Base-by-base conservation (phyloP, 2,329 filamentous ascomycete species). In the Monosporascus sp. region DNA sequence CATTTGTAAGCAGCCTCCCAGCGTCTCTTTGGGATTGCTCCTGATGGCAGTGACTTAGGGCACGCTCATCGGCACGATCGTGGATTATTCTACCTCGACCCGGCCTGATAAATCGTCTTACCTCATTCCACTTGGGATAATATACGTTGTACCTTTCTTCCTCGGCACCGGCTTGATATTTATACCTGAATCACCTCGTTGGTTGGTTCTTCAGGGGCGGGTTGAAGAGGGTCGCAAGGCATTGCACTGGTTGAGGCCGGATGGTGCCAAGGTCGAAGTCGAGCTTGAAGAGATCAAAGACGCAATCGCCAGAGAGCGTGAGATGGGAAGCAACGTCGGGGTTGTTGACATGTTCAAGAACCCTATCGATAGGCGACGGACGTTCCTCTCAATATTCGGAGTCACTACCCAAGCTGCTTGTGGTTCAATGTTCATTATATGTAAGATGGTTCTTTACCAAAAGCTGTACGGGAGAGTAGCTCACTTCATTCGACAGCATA, bases 391-490 rank as follows among this genome's bases (percentile, higher is more conserved):
- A 20, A 66, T 77, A 35, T 71, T 64, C 11, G 71, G 70, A 11
- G 70, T 78, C 14, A 72, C 67, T 1, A 69, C 72, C 2, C 75
- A 78, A 57, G 74, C 75, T 25, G 72, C 74, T 3, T 72, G 71
- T 11, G 75, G 75, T 14, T 74, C 73, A 5, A 55, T 77, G 77
- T 65, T 75, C 68, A 68, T 73, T 56, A 71, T 78, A 36, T 74
- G 75, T 61, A 53, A 54, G 55, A 49, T 11, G 17, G 14, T 35
- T 39, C 22, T 1, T 36, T 5, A 25, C 37, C 31, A 8, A 17
- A 17, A 4, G 1, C 43, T 14, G 22, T 22, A 14, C 9, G 14
- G 14, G n/a, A 46, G 22, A 17, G 11, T 46, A 24, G n/a, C 49
- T 54, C 20, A 54, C 27, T 14, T 11, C 41, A 37, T n/a, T 64